Conservation (phyloP, 305 asterid genomes). For the Fraxinus ornus region DNA sequence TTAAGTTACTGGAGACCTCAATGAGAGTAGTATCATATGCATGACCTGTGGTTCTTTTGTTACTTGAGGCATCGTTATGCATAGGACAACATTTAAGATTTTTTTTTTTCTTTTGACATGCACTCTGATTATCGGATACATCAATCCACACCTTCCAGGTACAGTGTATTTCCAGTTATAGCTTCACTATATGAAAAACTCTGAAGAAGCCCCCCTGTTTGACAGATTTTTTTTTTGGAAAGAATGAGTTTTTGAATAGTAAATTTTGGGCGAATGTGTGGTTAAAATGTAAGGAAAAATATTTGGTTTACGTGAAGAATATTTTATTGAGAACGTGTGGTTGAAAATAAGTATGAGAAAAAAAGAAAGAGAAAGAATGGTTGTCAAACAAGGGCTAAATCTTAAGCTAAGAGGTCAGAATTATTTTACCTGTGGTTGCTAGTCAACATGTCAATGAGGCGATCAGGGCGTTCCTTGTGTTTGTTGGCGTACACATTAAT, state of each 20-base stretch:
- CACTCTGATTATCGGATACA: not conserved
- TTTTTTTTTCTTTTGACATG: slow-evolving; percentile 10
- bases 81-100: not conserved
- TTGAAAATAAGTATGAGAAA: not conserved
- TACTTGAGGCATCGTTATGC: slow-evolving; percentile 10
- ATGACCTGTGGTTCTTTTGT: slow-evolving; percentile 1
- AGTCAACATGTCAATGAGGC: slow-evolving; percentile 96
- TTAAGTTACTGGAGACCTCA: not conserved
- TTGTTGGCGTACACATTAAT: slow-evolving; percentile 94
- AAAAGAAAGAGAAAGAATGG: not conserved
- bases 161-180: slow-evolving; percentile 6
- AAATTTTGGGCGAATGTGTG: not conserved
- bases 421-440: slow-evolving; percentile 79
- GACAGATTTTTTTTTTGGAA: not conserved
- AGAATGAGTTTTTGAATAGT: not conserved
- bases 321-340: not conserved
- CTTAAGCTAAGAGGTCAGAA: slow-evolving; percentile 1
- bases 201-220: not conserved
- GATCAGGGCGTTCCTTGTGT: slow-evolving; percentile 98
- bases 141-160: slow-evolving; percentile 8
- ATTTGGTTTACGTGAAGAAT: not conserved
- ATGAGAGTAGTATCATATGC: not conserved
- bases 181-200: not conserved
- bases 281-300: not conserved
- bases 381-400: not conserved